These are phyloP conservation scores for Hebeloma cylindrosporum DNA, from an alignment of 768 basidiomycete species.

Conservation along the genomic window DNA sequence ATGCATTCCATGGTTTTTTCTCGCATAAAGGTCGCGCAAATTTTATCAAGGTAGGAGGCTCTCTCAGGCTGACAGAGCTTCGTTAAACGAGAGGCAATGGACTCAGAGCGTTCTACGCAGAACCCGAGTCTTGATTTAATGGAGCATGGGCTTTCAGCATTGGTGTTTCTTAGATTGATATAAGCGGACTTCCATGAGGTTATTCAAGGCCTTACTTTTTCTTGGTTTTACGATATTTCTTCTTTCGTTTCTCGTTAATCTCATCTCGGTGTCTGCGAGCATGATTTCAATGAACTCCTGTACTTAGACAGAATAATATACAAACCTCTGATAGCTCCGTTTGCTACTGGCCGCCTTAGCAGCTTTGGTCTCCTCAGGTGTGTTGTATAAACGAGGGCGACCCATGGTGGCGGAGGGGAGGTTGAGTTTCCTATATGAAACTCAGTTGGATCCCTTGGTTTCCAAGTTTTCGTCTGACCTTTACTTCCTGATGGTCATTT, in stretches of 20 bases:
- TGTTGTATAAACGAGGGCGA: constrained; percentile 15
- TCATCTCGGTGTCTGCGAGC: neutral
- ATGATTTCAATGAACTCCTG: neutral
- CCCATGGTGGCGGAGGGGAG: constrained; percentile 6
- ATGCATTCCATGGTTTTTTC: constrained; percentile 5
- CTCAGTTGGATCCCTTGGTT: constrained; percentile 12
- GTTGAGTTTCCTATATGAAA: too few species aligned
- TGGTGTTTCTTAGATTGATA: neutral
- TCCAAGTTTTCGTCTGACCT: neutral
- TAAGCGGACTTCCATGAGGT: neutral
- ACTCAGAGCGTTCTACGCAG: too few species aligned
- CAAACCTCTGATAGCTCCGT: constrained; percentile 12
- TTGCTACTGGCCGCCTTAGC: constrained; percentile 11
- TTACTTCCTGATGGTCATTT: too few species aligned
- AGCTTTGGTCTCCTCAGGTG: constrained; percentile 10
- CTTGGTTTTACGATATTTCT: neutral
- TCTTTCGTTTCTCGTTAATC: constrained; percentile 1
- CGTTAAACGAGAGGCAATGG: neutral
- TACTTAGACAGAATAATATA: neutral
- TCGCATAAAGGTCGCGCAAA: neutral
- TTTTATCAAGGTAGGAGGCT: neutral
- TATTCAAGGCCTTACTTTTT: neutral
- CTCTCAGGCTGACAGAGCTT: neutral
- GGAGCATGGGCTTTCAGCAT: neutral
- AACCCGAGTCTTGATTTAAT: too few species aligned